Base-by-base conservation (phyloP, 768 basidiomycete genomes). In the Mycena alexandri region DNA sequence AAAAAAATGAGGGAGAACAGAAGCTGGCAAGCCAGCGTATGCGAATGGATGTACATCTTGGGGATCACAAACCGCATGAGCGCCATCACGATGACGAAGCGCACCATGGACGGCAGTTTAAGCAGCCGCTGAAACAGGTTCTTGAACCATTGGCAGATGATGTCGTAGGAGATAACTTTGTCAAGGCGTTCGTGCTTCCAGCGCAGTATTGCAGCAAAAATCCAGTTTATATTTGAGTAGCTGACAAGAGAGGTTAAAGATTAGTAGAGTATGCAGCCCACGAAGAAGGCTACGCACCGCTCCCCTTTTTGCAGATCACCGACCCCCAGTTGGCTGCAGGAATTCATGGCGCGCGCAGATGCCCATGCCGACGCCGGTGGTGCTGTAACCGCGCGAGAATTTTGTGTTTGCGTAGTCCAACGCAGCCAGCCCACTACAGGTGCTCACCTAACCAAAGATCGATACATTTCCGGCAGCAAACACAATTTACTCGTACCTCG, bases 181-280 rank as follows among this genome's bases (percentile, higher is more conserved):
- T 52, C 25, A 1, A 57, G 14, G 10, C 13, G 36, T 7, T 70
- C 25, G 3, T 56, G 12, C 4, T 63, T 54, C 22, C 36, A 25
- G 4, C 19, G 24, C 5, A 80, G 14, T 46, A 69, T 74, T 0
- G 71, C 72, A 5, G 72, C 71, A 47, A 81, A 75, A 12, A 81
- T 58, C 52, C 73, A 82, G 53, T 82, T 79, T 73, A 80, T 81
- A 68, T 81, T 81, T 19, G 69, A 68, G 63, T 79, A 79, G 24
- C 80, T 82, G 52, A 16, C 25, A 53, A 14, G 43, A n/a, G 14
- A 4, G 16, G 2, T 25, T 16, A 9, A 17, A 22, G 3, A 8
- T 34, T 6, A 7, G 16, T 52, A 7, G 7, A 16, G n/a, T 34
- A 12, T 19, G n/a, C n/a, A n/a, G n/a, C n/a, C n/a, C n/a, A n/a